Evolutionary conservation across 306 rosid species (phyloP), one percentile per base, ranked within the genome.

Genomic region (Vigna nakashimae): DNA sequence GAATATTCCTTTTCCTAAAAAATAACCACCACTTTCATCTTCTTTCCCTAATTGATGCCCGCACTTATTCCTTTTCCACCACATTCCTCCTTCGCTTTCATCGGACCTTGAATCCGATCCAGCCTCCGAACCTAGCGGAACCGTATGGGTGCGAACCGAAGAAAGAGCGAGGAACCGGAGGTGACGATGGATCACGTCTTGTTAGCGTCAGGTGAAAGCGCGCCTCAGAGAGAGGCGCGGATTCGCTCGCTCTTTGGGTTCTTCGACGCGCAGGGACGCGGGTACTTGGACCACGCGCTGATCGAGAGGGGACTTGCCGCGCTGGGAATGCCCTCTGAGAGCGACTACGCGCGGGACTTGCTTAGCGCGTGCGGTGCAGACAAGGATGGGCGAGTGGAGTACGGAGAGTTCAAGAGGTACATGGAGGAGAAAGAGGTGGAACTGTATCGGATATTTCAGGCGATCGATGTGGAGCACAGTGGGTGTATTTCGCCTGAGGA

Each of bases 391-490:
- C 71, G 88, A 9, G 89, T 91, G 18, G 89, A 91, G 53, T 89
- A 87, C 76, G 76, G 38, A 7, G 93, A 91, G 87, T 91, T 91
- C 65, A 85, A 83, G 10, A 84, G 85, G 36, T 91, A 89, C 69
- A 87, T 91, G 90, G 96, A 91, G 24, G 84, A 73, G 26, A 89
- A 89, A 75, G 93, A 91, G 85, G 85, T 89, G 1, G 96, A 91
- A 82, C 91, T 91, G 20, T 91, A 91, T 75, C 84, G 83, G 38
- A 87, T 91, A 53, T 91, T 91, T 69, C 89, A 89, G 83, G 91
- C 90, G 56, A 91, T 89, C 46, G 93, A 91, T 77, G 91, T 86
- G 14, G 91, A 89, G 52, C 93, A 86, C 70, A 80, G 77, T 65
- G 93, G 96, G 46, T 87, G 90, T 81, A 91, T 91, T 86, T 30